phyloP scores from a whole-genome alignment of 495 filamentous ascomycete species.

The Astrothelium macrocarpum region DNA sequence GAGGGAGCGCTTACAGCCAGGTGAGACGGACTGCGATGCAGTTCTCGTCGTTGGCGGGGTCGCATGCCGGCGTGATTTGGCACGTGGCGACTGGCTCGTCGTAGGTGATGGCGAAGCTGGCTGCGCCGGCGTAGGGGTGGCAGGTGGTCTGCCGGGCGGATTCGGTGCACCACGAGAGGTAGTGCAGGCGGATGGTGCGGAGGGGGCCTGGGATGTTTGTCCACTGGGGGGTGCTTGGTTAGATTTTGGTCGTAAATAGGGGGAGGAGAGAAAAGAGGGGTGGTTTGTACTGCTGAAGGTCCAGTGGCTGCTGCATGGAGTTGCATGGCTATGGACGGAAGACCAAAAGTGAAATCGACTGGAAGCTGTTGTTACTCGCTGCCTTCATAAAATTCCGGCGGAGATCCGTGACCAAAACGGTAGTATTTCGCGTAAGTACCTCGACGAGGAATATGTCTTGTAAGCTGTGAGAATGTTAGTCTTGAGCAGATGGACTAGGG shows the following conservation, averaged over 20 bases:
- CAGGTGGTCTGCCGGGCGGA: background rate
- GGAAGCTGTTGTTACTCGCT: too few relatives aligned
- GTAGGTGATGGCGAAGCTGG: background rate
- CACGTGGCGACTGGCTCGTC: too few relatives aligned
- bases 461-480: background rate
- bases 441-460: background rate
- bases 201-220: background rate
- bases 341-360: background rate
- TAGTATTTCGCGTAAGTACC: background rate
- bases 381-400: too few relatives aligned
- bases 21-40: too few relatives aligned
- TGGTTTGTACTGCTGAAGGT: too few relatives aligned
- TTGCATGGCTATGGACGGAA: background rate
- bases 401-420: too few relatives aligned
- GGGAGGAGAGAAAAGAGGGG: too few relatives aligned
- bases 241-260: too few relatives aligned
- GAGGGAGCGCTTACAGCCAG: too few relatives aligned
- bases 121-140: background rate
- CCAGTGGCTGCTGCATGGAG: too few relatives aligned
- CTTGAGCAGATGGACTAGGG: background rate
- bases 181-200: background rate
- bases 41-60: too few relatives aligned
- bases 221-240: background rate
- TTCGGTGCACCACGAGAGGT: background rate
- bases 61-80: too few relatives aligned